Evolutionary conservation across 139 green algal genomes (phyloP).

Genomic region (Coelastrella sp.): DNA sequence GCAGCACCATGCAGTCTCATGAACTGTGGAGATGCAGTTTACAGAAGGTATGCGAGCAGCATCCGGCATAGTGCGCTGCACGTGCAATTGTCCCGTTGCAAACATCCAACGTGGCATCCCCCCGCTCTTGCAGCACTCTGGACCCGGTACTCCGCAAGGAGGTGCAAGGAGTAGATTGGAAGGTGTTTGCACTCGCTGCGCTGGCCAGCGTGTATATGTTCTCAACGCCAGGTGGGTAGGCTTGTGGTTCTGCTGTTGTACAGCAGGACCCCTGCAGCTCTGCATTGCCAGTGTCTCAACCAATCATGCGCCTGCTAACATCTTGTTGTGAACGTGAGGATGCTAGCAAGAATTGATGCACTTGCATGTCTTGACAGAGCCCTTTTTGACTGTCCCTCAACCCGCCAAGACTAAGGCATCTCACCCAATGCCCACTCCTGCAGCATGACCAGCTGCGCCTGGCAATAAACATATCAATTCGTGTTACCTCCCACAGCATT

Average conservation of each 20-base stretch:
- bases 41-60: slow-evolving; percentile 78
- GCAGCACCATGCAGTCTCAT: slow-evolving; percentile 85
- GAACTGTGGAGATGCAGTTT: slow-evolving; percentile 91
- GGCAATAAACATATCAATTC: too few relatives aligned
- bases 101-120: background rate
- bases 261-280: background rate
- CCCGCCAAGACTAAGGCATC: too few relatives aligned
- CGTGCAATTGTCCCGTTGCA: background rate
- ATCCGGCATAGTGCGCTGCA: background rate
- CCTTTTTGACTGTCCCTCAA: too few relatives aligned
- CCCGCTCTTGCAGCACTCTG: slow-evolving; percentile 77
- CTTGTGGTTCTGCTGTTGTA: background rate
- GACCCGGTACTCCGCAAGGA: slow-evolving; percentile 89
- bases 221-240: slow-evolving; percentile 68
- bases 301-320: too few relatives aligned
- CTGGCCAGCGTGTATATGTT: slow-evolving; percentile 74
- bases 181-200: slow-evolving; percentile 66
- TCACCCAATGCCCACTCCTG: too few relatives aligned
- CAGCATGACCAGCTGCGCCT: too few relatives aligned
- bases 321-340: too few relatives aligned
- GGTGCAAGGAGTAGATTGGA: slow-evolving; percentile 72
- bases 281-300: too few relatives aligned
- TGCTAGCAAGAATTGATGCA: too few relatives aligned
- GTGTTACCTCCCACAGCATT: too few relatives aligned
- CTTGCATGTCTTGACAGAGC: too few relatives aligned